These are phyloP conservation scores for Groenewaldozyma sp. DNA, from an alignment of 1,139 yeast genomes.

Conservation along the genomic window DNA sequence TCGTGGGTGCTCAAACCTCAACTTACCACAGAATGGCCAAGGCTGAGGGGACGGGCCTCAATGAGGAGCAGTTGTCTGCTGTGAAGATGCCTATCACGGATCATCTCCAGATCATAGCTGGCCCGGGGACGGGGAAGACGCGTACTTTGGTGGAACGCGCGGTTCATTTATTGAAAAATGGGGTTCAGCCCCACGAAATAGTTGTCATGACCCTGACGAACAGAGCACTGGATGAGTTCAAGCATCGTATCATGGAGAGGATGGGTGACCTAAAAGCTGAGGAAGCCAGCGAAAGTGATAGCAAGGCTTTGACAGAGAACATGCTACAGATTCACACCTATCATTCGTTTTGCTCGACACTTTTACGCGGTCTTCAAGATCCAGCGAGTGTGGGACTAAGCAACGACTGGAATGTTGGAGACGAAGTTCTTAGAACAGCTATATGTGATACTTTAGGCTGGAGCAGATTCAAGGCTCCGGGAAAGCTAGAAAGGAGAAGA, in stretches of 20 bases:
- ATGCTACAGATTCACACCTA: constrained; percentile 50
- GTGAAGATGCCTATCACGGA: constrained; percentile 45
- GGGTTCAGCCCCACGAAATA: constrained; percentile 48
- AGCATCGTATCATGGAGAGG: constrained; percentile 53
- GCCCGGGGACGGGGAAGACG: constrained; percentile 84
- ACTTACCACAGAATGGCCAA: too few species aligned
- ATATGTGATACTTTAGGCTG: not conserved
- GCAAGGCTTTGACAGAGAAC: not conserved
- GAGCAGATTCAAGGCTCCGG: not conserved
- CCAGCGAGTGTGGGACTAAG: constrained; percentile 32
- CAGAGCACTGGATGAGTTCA: constrained; percentile 61
- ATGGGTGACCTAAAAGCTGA: constrained; percentile 24
- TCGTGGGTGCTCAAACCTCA: too few species aligned
- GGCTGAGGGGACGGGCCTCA: constrained; percentile 32
- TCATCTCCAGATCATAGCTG: constrained; percentile 71
- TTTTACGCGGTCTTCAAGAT: constrained; percentile 35
- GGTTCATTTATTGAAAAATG: constrained; percentile 50
- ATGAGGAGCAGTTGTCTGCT: constrained; percentile 52
- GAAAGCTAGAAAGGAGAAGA: not conserved
- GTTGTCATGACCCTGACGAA: constrained; percentile 86
- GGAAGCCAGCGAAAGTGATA: not conserved
- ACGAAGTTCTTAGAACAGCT: not conserved
- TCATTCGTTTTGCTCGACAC: constrained; percentile 49
- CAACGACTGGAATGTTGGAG: not conserved
- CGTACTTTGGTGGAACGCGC: constrained; percentile 66